These are phyloP conservation scores for Trametes cinnabarina DNA, from an alignment of 768 basidiomycete genomes.

Conservation along the genomic window DNA sequence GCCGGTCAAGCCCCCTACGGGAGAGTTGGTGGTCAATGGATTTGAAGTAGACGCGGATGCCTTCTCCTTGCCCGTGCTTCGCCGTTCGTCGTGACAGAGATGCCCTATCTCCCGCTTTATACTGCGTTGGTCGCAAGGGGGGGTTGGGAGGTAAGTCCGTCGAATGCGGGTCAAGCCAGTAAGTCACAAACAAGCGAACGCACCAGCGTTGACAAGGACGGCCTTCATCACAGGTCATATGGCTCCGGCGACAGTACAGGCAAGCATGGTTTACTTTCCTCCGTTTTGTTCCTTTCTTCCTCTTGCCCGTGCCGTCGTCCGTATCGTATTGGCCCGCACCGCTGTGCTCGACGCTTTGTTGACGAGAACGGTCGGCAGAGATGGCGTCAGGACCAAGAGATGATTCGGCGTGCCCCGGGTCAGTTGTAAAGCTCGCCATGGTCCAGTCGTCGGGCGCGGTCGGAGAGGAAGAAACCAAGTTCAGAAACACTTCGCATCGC, in stretches of 20 bases:
- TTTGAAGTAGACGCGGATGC: constrained; percentile 33
- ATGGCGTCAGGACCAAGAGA: constrained; percentile 22
- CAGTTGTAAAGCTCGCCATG: constrained; percentile 26
- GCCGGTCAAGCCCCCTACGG: constrained; percentile 27
- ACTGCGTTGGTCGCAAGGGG: constrained; percentile 38
- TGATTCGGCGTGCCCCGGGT: constrained; percentile 31
- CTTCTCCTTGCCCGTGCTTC: constrained; percentile 47
- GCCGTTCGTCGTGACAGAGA: constrained; percentile 86
- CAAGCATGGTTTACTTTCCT: constrained; percentile 93
- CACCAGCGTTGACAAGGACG: constrained; percentile 92
- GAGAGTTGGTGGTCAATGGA: constrained; percentile 27
- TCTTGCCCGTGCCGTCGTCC: constrained; percentile 37
- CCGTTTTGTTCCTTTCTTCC: constrained; percentile 53
- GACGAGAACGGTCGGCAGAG: constrained; percentile 16
- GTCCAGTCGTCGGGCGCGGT: constrained; percentile 23
- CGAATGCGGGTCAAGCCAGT: background rate
- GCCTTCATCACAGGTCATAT: constrained; percentile 91
- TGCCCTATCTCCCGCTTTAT: constrained; percentile 97
- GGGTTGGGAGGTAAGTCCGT: constrained; percentile 11
- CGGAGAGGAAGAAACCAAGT: constrained; percentile 22
- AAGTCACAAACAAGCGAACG: constrained; percentile 32
- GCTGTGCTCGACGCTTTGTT: constrained; percentile 17
- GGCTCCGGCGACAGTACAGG: constrained; percentile 87
- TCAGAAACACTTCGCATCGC: background rate
- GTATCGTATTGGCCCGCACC: constrained; percentile 29